Evolutionary conservation across 495 filamentous ascomycete genomes (phyloP), one percentile per base, ranked within the genome.

Genomic region (Jackrogersella multiformis): DNA sequence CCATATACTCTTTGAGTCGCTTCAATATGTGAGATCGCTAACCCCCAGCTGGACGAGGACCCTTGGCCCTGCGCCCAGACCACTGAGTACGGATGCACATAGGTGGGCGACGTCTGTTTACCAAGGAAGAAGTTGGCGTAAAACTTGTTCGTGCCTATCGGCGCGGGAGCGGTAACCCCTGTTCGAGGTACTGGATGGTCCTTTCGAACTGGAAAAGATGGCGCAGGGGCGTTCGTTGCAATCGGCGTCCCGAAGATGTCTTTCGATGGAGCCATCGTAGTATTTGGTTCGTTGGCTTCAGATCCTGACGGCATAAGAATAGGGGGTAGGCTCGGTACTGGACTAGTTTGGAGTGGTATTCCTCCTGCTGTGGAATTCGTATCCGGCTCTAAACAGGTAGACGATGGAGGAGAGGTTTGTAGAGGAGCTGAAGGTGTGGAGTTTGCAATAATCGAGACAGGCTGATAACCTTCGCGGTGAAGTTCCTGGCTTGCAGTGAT

Each of bases 121-220:
- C 89, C 92, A 2, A 97, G 79, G 71, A 94, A 95, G 66, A 97
- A 88, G 48, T 96, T 96, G 53, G 88, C 87, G 71, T 97, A 97
- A 76, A 97, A 99, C 70, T 97, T 97, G 73, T 97, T 96, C 10
- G 93, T 95, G 51, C 85, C 79, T 64, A 92, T 83, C 0, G 90
- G 90, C 1, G 70, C 76, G 2, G 77, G 74, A 16, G 85, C 78
- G 48, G 41, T 59, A 57, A 80, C 79, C 23, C 77, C 79, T 13
- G 74, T 65, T 13, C 79, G 73, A 21, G 77, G 70, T 10, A 80
- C 74, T 0, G 81, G 81, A 56, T 84, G 80, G 56, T 79, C 75
- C n/a, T 73, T 65, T 5, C 63, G 76, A 79, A 82, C 76, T 20
- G 75, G 53, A 63, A 94, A 87, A 30, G 76, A 79, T 1, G 77